Conservation (phyloP, 331 rosid species). For the Dryas integrifolia region DNA sequence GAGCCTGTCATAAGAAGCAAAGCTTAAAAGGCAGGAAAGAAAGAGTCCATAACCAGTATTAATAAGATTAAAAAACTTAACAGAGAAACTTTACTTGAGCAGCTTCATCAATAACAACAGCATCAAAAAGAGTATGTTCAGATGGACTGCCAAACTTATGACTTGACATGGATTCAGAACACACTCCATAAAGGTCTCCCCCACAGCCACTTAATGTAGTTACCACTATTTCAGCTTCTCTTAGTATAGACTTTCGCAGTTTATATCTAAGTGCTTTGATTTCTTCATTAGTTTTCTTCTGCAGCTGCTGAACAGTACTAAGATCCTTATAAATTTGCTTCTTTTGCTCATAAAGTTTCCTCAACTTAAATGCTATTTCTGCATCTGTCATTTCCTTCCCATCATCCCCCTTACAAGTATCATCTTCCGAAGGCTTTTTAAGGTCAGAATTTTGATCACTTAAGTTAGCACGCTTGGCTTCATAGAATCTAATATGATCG, state of each 20-base stretch:
- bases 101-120: constrained; percentile 94
- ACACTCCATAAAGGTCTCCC: constrained; percentile 82
- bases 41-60: constrained; percentile 21
- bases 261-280: constrained; percentile 58
- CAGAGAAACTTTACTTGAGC: constrained; percentile 72
- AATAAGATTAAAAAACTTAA: constrained; percentile 17
- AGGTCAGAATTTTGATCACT: constrained; percentile 56
- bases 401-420: constrained; percentile 41
- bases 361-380: constrained; percentile 57
- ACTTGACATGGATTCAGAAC: constrained; percentile 72
- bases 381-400: constrained; percentile 58
- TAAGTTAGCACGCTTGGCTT: constrained; percentile 71
- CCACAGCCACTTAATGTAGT: constrained; percentile 94
- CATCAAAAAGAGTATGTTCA: constrained; percentile 85
- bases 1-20: constrained; percentile 57
- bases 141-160: constrained; percentile 77
- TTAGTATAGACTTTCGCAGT: constrained; percentile 79
- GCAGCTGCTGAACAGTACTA: constrained; percentile 65
- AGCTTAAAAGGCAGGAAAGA: constrained; percentile 25
- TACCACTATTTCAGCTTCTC: constrained; percentile 91
- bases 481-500: constrained; percentile 71
- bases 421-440: constrained; percentile 42
- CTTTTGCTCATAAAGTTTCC: constrained; percentile 84
- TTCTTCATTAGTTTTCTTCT: constrained; percentile 79
- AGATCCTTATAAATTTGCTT: constrained; percentile 78